phyloP scores from a whole-genome alignment of 352 stramenopile species.

The Phytopythium mirpurense region DNA sequence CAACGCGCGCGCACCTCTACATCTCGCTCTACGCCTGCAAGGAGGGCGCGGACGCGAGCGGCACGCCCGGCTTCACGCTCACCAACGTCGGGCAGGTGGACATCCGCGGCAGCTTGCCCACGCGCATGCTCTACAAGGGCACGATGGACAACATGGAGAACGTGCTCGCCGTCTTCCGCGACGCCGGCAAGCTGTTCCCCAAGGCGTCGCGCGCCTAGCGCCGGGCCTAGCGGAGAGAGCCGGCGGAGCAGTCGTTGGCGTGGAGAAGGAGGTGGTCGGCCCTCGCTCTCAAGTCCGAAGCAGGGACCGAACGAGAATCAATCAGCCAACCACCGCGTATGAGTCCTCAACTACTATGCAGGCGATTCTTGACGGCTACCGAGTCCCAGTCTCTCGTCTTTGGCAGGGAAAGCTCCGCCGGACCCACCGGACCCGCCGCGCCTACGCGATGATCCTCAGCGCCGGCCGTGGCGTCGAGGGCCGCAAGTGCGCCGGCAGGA shows the following conservation, averaged over 20 bases:
- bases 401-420: no score
- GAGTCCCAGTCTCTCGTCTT: no score
- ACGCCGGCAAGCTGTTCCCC: conserved; percentile 32
- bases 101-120: conserved; percentile 39
- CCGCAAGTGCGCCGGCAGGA: conserved; percentile 24
- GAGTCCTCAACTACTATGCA: no score
- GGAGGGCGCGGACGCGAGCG: conserved; percentile 17
- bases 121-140: conserved; percentile 48
- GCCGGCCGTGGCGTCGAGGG: conserved; percentile 11
- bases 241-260: background rate
- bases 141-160: conserved; percentile 61
- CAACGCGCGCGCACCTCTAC: conserved; percentile 32
- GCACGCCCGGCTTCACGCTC: conserved; percentile 25
- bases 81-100: conserved; percentile 55
- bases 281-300: no score
- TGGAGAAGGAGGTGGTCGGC: background rate
- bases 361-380: no score
- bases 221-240: background rate
- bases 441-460: conserved; percentile 29
- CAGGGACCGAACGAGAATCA: background rate
- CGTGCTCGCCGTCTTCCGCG: conserved; percentile 43
- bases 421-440: no score
- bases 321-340: background rate
- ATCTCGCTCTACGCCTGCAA: conserved; percentile 41
- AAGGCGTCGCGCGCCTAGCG: conserved; percentile 5